phyloP scores from a whole-genome alignment of 306 rosid species.

The Arachis hypogaea region DNA sequence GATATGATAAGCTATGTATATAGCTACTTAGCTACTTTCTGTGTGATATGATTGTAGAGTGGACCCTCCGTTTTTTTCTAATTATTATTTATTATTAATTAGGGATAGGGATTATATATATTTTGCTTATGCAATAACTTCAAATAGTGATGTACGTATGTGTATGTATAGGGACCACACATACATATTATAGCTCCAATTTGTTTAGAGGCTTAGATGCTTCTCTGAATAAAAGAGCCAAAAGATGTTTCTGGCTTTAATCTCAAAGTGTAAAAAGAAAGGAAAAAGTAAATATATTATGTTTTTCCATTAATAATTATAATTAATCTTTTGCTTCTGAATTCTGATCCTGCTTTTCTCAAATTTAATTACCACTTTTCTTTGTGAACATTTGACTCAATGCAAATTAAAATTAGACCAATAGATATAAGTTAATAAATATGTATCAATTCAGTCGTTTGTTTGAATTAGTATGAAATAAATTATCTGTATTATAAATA shows the following conservation, averaged over 20 bases:
- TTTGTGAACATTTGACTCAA: too few species aligned
- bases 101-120: neutral
- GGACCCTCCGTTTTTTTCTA: conserved; percentile 28
- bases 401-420: too few species aligned
- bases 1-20: too few species aligned
- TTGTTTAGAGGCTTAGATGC: conserved; percentile 8
- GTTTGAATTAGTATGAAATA: too few species aligned
- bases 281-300: too few species aligned
- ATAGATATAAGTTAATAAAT: too few species aligned
- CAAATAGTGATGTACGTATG: neutral
- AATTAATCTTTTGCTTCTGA: neutral
- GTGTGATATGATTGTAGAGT: conserved; percentile 30
- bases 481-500: too few species aligned
- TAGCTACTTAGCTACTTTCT: neutral
- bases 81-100: neutral
- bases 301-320: neutral
- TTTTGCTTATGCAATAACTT: neutral
- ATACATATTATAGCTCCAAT: neutral
- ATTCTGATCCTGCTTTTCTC: neutral
- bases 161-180: conserved; percentile 35
- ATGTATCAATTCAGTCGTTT: too few species aligned
- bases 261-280: neutral
- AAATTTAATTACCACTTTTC: too few species aligned
- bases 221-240: neutral
- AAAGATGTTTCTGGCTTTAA: conserved; percentile 18